Conservation (phyloP, 73 alveolate species). For the Durusdinium trenchii region DNA sequence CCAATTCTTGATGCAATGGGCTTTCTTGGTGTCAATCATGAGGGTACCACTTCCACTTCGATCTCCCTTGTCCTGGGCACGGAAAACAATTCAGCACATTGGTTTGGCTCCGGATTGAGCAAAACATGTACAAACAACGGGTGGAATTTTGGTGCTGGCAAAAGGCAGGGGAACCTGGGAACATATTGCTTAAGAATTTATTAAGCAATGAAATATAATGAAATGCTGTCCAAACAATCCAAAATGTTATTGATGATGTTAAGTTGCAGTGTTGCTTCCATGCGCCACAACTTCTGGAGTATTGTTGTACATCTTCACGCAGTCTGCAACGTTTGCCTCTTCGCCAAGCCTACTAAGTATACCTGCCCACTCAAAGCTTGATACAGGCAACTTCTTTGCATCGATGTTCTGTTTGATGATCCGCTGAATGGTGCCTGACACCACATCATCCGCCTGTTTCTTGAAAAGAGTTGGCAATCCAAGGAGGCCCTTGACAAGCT, state of each 20-base stretch:
- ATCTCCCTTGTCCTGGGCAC: no score
- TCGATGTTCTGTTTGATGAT: constrained; percentile 19
- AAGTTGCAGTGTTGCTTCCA: not conserved
- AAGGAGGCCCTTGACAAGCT: not conserved
- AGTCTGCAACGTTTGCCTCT: not conserved
- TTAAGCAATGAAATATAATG: no score
- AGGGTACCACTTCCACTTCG: not conserved
- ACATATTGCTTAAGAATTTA: no score
- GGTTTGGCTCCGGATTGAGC: no score
- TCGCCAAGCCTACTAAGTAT: not conserved
- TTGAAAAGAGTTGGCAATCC: not conserved
- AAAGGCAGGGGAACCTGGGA: no score
- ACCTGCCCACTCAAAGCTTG: not conserved
- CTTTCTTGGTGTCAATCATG: not conserved
- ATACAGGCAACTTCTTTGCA: not conserved
- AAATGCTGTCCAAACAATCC: no score
- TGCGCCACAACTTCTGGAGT: constrained; percentile 14
- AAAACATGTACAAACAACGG: no score
- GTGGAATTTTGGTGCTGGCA: no score
- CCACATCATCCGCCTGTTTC: not conserved
- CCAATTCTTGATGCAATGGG: not conserved
- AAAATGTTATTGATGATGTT: no score
- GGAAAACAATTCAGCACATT: no score
- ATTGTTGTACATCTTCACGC: not conserved
- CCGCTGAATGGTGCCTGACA: not conserved